phyloP scores from a whole-genome alignment of 768 basidiomycete genomes.

The Podaxis rugospora region DNA sequence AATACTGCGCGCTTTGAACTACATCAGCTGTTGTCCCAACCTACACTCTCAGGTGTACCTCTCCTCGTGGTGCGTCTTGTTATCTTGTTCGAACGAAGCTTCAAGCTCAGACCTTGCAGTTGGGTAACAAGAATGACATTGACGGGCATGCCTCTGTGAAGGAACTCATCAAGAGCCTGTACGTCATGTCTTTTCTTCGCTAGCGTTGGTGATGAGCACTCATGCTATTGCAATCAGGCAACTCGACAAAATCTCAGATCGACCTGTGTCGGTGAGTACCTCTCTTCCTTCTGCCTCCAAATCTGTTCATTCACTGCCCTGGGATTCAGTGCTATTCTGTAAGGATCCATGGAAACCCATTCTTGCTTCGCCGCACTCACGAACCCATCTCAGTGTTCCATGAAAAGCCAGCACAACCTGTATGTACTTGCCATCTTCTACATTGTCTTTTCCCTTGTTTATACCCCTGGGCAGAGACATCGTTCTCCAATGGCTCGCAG shows the following conservation, averaged over 20 bases:
- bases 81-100: neutral
- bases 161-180: slow-evolving; percentile 79
- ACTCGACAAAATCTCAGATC: slow-evolving; percentile 73
- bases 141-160: slow-evolving; percentile 73
- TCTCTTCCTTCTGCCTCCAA: neutral
- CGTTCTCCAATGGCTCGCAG: slow-evolving; percentile 82
- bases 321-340: slow-evolving; percentile 72
- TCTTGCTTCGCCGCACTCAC: neutral
- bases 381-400: slow-evolving; percentile 66
- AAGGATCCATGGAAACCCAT: slow-evolving; percentile 19
- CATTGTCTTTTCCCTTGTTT: neutral
- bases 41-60: slow-evolving; percentile 66
- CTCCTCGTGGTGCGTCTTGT: slow-evolving; percentile 66
- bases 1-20: slow-evolving; percentile 81
- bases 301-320: slow-evolving; percentile 1
- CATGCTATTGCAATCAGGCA: slow-evolving; percentile 36
- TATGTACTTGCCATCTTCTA: slow-evolving; percentile 28
- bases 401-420: slow-evolving; percentile 95
- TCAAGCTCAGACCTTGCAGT: slow-evolving; percentile 30
- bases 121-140: slow-evolving; percentile 93
- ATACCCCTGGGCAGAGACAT: slow-evolving; percentile 54
- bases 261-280: slow-evolving; percentile 79
- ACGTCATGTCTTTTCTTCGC: slow-evolving; percentile 20
- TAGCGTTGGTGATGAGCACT: neutral
- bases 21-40: slow-evolving; percentile 70